Base-by-base conservation (phyloP, 2,329 filamentous ascomycete species). In the Curvularia spicifera region DNA sequence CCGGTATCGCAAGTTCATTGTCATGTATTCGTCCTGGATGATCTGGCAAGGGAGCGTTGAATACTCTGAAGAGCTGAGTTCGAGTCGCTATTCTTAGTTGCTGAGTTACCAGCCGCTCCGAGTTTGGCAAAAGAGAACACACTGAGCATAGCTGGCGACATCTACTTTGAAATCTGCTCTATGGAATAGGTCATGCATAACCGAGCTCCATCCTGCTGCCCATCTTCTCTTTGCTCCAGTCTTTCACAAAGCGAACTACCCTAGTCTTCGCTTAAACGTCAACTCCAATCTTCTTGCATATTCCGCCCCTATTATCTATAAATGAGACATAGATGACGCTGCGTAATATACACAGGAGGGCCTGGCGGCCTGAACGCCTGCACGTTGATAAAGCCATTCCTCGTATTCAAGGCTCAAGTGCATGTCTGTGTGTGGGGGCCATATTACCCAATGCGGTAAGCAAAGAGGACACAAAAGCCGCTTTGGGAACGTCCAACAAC, bases 201-300 rank as follows among this genome's bases (percentile, higher is more conserved):
- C 22, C 33, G 35, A 44, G 22, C 28, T 18, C 28, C 37, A n/a
- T 46, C 22, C 22, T 18, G 26, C 26, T 5, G 28, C 35, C 49
- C 42, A 56, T 59, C 39, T 61, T 43, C 43, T 39, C 51, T 45
- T 33, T 35, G 12, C 40, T 44, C 33, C 42, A 61, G 60, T 58
- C 56, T 49, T 37, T 50, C 40, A 40, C 56, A 35, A 64, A 58
- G 58, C 60, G 35, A 57, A 52, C 18, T 53, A 29, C 9, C 20
- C 22, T 24, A 24, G 31, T 31, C 13, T 15, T 53, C 4, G 33
- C 48, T 64, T 37, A 7, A 33, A 33, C 18, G 8, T 22, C 15
- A 5, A 15, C 6, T n/a, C 5, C 12, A 18, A 33, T 10, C 43
- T 15, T 24, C 28, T 46, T 24, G 28, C 35, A 31, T 12, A n/a